Percentiles rank a stretch among this genome's conserved stretches.
Conservation (phyloP, 2,329 filamentous ascomycete species). For the Colletotrichum sp. region DNA sequence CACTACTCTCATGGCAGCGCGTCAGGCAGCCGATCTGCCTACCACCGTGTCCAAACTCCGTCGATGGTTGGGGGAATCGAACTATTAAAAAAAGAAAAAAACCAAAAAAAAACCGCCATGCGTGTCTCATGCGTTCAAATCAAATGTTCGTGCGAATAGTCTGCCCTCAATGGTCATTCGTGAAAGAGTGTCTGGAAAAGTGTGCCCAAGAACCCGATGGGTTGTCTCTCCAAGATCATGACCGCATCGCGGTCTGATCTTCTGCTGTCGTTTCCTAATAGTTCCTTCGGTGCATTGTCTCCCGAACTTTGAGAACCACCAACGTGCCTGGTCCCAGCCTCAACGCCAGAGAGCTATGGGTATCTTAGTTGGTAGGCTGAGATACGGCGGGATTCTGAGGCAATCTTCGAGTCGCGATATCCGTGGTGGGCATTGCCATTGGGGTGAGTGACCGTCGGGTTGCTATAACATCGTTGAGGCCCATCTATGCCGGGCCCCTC, state of each 20-base stretch:
- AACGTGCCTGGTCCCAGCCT: neutral
- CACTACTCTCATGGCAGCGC: neutral
- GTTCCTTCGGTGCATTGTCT: neutral
- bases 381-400: neutral
- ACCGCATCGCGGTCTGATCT: neutral
- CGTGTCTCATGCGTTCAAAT: conserved; percentile 24
- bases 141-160: neutral
- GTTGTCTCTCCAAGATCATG: neutral
- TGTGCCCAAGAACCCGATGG: neutral
- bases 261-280: neutral
- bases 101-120: conserved; percentile 14
- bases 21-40: neutral
- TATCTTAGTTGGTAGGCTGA: neutral
- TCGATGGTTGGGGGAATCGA: neutral
- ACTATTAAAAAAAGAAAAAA: neutral
- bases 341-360: neutral
- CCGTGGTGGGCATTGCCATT: neutral
- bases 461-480: neutral
- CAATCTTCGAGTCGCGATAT: neutral
- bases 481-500: neutral
- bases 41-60: neutral
- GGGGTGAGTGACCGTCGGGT: neutral
- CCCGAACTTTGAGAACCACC: neutral
- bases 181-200: neutral
- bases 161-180: neutral